Evolutionary conservation across 805 yeast species (phyloP).

Genomic region (Ogataea salicorniae): DNA sequence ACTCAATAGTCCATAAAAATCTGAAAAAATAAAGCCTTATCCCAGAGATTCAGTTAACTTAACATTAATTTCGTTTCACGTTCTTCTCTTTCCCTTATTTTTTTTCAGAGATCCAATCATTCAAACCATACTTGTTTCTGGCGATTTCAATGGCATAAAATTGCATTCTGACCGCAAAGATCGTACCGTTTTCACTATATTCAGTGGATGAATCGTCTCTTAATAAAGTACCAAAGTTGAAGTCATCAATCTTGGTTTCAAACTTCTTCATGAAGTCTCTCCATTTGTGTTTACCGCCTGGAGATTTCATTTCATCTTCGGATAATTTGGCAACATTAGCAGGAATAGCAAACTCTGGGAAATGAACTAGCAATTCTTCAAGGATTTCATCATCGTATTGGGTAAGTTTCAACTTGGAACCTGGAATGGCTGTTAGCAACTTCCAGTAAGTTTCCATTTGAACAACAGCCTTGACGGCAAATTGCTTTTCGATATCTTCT

Average conservation of each 20-base stretch:
- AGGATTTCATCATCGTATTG: slow-evolving; percentile 67
- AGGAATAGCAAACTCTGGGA: slow-evolving; percentile 82
- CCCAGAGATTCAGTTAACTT: too few species aligned
- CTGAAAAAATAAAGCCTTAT: too few species aligned
- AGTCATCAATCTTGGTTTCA: slow-evolving; percentile 79
- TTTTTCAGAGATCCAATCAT: slow-evolving; percentile 73
- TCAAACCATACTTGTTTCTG: slow-evolving; percentile 83
- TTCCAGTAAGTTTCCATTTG: slow-evolving; percentile 96
- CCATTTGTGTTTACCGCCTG: slow-evolving; percentile 83
- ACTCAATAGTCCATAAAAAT: too few species aligned
- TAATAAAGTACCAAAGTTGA: slow-evolving; percentile 89
- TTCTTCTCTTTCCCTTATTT: neutral
- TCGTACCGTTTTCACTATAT: slow-evolving; percentile 77
- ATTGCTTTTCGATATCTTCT: slow-evolving; percentile 95
- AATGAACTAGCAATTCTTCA: slow-evolving; percentile 53
- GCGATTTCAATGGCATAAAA: slow-evolving; percentile 93
- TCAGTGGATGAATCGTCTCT: slow-evolving; percentile 69
- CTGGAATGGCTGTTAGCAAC: slow-evolving; percentile 65
- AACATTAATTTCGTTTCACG: too few species aligned
- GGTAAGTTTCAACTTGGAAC: slow-evolving; percentile 72
- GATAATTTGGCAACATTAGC: slow-evolving; percentile 49
- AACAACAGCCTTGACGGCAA: slow-evolving; percentile 94
- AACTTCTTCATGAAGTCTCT: slow-evolving; percentile 78
- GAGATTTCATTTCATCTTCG: slow-evolving; percentile 81
- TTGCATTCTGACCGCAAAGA: slow-evolving; percentile 89